Evolutionary conservation across 495 filamentous ascomycete species (phyloP).

Genomic region (Daldinia loculata): DNA sequence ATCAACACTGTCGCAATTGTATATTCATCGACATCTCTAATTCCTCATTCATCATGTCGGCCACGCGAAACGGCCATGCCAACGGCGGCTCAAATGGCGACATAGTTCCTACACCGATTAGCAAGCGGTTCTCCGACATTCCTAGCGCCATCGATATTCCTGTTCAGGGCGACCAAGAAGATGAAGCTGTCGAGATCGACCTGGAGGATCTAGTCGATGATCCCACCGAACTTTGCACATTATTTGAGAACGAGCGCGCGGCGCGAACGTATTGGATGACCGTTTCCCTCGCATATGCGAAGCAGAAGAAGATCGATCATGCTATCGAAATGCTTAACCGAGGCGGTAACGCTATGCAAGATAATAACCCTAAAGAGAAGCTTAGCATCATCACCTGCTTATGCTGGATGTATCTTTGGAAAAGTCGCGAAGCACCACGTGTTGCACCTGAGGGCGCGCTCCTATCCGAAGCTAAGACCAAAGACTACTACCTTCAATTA

Average conservation of each 20-base stretch:
- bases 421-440: conserved; percentile 90
- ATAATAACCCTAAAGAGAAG: conserved; percentile 79
- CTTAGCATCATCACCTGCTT: conserved; percentile 82
- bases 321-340: conserved; percentile 93
- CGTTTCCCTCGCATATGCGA: conserved; percentile 95
- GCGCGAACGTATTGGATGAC: conserved; percentile 93
- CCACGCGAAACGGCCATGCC: conserved; percentile 46
- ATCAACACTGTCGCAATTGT: conserved; percentile 5
- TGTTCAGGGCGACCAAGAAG: conserved; percentile 78
- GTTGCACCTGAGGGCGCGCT: conserved; percentile 67
- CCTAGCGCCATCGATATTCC: conserved; percentile 90
- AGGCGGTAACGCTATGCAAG: conserved; percentile 76
- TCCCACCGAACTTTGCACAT: conserved; percentile 91
- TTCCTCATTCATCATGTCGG: conserved; percentile 37
- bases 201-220: conserved; percentile 91
- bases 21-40: conserved; percentile 1
- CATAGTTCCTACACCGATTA: conserved; percentile 35
- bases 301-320: conserved; percentile 89
- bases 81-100: conserved; percentile 43
- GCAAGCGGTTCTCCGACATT: conserved; percentile 83
- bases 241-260: conserved; percentile 90
- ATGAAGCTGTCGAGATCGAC: conserved; percentile 90
- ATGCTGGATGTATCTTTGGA: conserved; percentile 92
- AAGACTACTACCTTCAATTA: conserved; percentile 90
- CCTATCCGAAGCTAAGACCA: conserved; percentile 78